Base-by-base conservation (phyloP, 2,329 filamentous ascomycete genomes). In the Xylogone sp. region DNA sequence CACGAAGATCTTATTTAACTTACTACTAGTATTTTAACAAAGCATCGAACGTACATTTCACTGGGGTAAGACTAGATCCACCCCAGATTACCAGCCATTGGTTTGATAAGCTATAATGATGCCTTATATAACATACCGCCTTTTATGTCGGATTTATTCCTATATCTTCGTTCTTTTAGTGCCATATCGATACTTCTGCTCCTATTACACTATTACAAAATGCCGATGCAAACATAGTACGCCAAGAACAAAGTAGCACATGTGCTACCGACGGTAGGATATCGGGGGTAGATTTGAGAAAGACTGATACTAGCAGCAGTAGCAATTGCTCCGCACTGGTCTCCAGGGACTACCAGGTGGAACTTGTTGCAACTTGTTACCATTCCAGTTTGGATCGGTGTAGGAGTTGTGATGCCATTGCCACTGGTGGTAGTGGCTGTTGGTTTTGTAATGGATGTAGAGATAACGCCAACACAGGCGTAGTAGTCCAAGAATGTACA, bases 281-380 rank as follows among this genome's bases (percentile, higher is more conserved):
- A 62, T 54, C 56, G 62, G 8, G 44, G 31, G 19, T 62, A 55
- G 21, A 70, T 59, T 12, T 66, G 46, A 4, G 56, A 46, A 6
- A 62, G 31, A 1, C 56, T 49, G 44, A 69, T 62, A 4, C 55
- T 49, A 5, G 62, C 51, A 3, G 47, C 45, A 0, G 50, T 42
- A 9, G 59, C 57, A 29, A 70, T 67, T 0, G 45, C 49, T 2
- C 31, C 48, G 42, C 67, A 70, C 4, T 46, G 56, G 9, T 65
- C 61, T 1, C 58, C 61, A 0, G 12, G 39, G 3, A 54, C 31
- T 0, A 68, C 51, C 1, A 52, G 43, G 43, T 67, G 53, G 45
- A 67, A 69, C 43, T 54, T 62, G 9, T 65, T 57, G 21, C 66
- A 68, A 50, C 62, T 63, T 4, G 50, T 48, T 10, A 60, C 55